phyloP scores from a whole-genome alignment of 164 flowering plant species.

The Kingdonia uniflora region DNA sequence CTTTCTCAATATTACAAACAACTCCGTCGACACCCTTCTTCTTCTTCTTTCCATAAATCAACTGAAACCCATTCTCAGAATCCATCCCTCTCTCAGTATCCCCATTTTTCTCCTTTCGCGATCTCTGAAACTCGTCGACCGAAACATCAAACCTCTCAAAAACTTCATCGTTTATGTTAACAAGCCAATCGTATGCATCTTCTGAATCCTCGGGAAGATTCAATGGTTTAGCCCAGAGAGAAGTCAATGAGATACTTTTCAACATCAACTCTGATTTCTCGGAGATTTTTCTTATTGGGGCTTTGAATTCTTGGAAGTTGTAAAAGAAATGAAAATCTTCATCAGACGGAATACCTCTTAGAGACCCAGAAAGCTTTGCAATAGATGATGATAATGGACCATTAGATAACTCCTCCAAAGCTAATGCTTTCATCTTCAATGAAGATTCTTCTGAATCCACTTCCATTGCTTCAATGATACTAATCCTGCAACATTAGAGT shows the following conservation, averaged over 20 bases:
- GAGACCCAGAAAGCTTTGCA: slow-evolving; percentile 46
- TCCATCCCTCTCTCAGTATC: slow-evolving; percentile 15
- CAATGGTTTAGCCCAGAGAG: slow-evolving; percentile 22
- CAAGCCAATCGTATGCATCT: slow-evolving; percentile 68
- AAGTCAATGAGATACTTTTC: slow-evolving; percentile 23
- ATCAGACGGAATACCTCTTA: slow-evolving; percentile 43
- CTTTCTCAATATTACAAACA: slow-evolving; percentile 8
- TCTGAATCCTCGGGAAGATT: slow-evolving; percentile 31
- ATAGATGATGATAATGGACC: slow-evolving; percentile 45
- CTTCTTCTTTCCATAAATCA: slow-evolving; percentile 71
- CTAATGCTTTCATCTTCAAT: slow-evolving; percentile 19
- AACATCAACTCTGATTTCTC: slow-evolving; percentile 29
- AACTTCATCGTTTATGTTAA: slow-evolving; percentile 53
- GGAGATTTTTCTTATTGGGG: slow-evolving; percentile 40
- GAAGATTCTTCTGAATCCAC: slow-evolving; percentile 11
- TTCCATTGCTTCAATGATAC: slow-evolving; percentile 5
- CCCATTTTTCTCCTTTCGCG: slow-evolving; percentile 39
- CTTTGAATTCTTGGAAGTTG: slow-evolving; percentile 69
- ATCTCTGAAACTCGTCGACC: slow-evolving; percentile 51
- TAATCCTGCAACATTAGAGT: neutral
- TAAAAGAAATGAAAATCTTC: slow-evolving; percentile 74
- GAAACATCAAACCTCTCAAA: slow-evolving; percentile 59
- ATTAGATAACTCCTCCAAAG: slow-evolving; percentile 17
- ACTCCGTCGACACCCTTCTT: slow-evolving; percentile 24
- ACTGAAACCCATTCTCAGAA: slow-evolving; percentile 56